These are phyloP conservation scores for Phytophthora rubi DNA, from an alignment of 352 stramenopile species.

Conservation along the genomic window DNA sequence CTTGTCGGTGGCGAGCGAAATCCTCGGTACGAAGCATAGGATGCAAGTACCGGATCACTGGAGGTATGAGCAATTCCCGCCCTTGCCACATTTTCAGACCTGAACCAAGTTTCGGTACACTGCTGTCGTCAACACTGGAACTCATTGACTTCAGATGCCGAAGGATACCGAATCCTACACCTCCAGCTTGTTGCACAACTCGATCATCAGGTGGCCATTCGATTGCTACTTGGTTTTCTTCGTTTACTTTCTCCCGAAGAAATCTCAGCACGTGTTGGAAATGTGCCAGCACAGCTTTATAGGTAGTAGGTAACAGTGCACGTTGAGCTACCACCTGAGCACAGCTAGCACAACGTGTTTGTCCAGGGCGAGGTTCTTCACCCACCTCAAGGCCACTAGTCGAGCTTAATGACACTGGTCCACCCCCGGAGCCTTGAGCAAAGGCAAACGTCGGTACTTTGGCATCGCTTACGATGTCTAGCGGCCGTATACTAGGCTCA, in stretches of 20 bases:
- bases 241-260: slow-evolving; percentile 51
- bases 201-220: slow-evolving; percentile 91
- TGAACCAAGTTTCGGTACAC: slow-evolving; percentile 11
- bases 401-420: slow-evolving; percentile 26
- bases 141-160: slow-evolving; percentile 25
- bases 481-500: slow-evolving; percentile 41
- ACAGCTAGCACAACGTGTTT: slow-evolving; percentile 88
- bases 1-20: slow-evolving; percentile 89
- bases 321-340: slow-evolving; percentile 64
- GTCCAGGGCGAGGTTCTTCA: slow-evolving; percentile 32
- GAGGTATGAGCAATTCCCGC: slow-evolving; percentile 86
- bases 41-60: slow-evolving; percentile 92
- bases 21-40: slow-evolving; percentile 83
- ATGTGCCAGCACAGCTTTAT: slow-evolving; percentile 95
- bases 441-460: slow-evolving; percentile 68
- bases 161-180: slow-evolving; percentile 93
- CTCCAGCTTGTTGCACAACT: slow-evolving; percentile 90
- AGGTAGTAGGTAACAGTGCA: slow-evolving; percentile 87
- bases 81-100: slow-evolving; percentile 24
- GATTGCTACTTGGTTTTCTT: slow-evolving; percentile 57
- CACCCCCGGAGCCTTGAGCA: slow-evolving; percentile 29
- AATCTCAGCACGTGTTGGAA: slow-evolving; percentile 91
- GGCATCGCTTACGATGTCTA: slow-evolving; percentile 74
- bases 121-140: slow-evolving; percentile 17
- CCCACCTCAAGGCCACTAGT: slow-evolving; percentile 9